Percentiles rank a stretch among this genome's conserved stretches.
These are phyloP conservation scores for Amauroascus verrucosus DNA, from an alignment of 2,329 filamentous ascomycete species.

Conservation along the genomic window DNA sequence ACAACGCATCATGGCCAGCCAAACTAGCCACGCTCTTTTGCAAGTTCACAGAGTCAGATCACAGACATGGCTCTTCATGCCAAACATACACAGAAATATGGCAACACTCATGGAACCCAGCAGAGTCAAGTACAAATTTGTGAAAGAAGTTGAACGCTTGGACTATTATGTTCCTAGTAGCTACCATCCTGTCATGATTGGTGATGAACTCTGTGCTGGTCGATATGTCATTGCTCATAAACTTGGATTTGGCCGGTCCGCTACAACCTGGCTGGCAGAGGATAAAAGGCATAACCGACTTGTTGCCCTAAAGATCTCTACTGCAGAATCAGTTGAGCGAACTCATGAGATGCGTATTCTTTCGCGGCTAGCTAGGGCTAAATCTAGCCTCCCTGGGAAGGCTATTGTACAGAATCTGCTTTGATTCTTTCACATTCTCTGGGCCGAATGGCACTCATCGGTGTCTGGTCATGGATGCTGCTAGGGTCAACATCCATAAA, in stretches of 20 bases:
- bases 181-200: conserved; percentile 5
- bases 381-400: conserved; percentile 10
- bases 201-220: not conserved
- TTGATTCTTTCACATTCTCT: conserved; percentile 22
- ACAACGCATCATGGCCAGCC: not conserved
- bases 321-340: conserved; percentile 7
- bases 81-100: not conserved
- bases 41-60: not conserved
- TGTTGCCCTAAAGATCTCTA: conserved; percentile 11
- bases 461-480: conserved; percentile 19
- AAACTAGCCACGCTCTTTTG: not conserved
- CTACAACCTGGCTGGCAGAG: conserved; percentile 7
- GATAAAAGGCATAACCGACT: not conserved
- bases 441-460: conserved; percentile 21
- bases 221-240: conserved; percentile 10
- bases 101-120: conserved; percentile 3
- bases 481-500: conserved; percentile 17
- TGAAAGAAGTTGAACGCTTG: conserved; percentile 3
- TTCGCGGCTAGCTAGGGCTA: not conserved
- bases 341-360: not conserved
- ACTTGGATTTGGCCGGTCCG: conserved; percentile 2
- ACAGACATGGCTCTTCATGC: not conserved
- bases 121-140: conserved; percentile 2
- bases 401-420: conserved; percentile 15
- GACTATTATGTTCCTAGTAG: conserved; percentile 2